Conservation (phyloP, 495 filamentous ascomycete genomes). For the Penicillium lividum region DNA sequence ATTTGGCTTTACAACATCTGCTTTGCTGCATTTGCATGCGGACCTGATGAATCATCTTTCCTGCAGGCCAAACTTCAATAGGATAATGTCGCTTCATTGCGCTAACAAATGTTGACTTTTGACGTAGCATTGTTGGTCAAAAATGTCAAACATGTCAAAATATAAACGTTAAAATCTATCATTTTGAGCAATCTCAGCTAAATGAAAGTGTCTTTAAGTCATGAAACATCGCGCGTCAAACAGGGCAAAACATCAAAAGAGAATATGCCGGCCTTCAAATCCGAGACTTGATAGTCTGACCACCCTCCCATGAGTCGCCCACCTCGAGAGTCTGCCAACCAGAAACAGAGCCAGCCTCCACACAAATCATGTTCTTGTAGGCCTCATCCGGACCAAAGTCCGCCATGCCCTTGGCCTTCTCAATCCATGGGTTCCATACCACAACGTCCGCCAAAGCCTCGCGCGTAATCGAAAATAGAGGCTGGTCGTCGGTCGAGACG, state of each 20-base stretch:
- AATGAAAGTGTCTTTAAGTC: constrained; percentile 18
- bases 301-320: constrained; percentile 87
- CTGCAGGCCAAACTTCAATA: background rate
- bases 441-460: constrained; percentile 84
- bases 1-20: constrained; percentile 1
- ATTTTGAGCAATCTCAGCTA: constrained; percentile 8
- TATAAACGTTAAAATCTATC: constrained; percentile 9
- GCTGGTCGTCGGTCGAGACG: constrained; percentile 56
- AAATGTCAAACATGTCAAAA: too few species aligned
- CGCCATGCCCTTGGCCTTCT: constrained; percentile 75
- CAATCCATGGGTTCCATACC: constrained; percentile 96
- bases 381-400: constrained; percentile 91
- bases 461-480: constrained; percentile 69
- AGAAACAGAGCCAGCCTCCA: constrained; percentile 84
- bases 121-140: too few species aligned
- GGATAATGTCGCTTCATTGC: background rate
- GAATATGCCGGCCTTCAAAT: constrained; percentile 18
- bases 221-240: constrained; percentile 18
- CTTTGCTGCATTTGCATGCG: background rate
- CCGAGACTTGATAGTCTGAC: constrained; percentile 65
- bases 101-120: background rate
- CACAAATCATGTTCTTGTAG: constrained; percentile 88
- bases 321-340: constrained; percentile 81
- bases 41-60: background rate
- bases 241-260: background rate